Evolutionary conservation across 2,329 filamentous ascomycete species (phyloP).

Genomic region (Emericellopsis atlantica): DNA sequence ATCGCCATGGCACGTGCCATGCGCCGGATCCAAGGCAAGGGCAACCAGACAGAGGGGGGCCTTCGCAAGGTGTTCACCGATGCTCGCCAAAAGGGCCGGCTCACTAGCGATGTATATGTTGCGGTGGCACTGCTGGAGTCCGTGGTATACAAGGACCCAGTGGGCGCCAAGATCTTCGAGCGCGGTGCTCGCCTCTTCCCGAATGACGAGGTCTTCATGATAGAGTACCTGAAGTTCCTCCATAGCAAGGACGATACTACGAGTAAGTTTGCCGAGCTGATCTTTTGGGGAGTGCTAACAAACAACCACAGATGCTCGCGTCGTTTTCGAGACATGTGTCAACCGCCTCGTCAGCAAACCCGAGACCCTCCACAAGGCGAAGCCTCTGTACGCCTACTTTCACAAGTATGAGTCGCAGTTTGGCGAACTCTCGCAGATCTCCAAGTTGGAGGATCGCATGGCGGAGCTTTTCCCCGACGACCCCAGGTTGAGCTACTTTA

Average conservation of each 20-base stretch:
- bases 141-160: slow-evolving; percentile 87
- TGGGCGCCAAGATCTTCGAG: slow-evolving; percentile 91
- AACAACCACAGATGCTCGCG: slow-evolving; percentile 60
- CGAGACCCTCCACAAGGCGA: slow-evolving; percentile 61
- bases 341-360: slow-evolving; percentile 68
- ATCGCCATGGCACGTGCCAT: slow-evolving; percentile 89
- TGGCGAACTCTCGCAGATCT: slow-evolving; percentile 82
- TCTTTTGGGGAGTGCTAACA: slow-evolving; percentile 5
- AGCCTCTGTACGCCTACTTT: slow-evolving; percentile 80
- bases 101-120: slow-evolving; percentile 92
- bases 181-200: slow-evolving; percentile 88
- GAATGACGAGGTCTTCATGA: slow-evolving; percentile 81
- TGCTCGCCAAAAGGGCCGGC: slow-evolving; percentile 71
- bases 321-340: slow-evolving; percentile 91
- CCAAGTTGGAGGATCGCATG: slow-evolving; percentile 87
- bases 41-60: slow-evolving; percentile 52
- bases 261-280: slow-evolving; percentile 45
- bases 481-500: slow-evolving; percentile 62
- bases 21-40: slow-evolving; percentile 84
- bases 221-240: slow-evolving; percentile 93
- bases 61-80: slow-evolving; percentile 83
- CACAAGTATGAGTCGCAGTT: slow-evolving; percentile 93
- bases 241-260: slow-evolving; percentile 87
- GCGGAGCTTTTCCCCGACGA: slow-evolving; percentile 86
- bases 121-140: slow-evolving; percentile 88